Conservation (phyloP, 768 basidiomycete genomes). For the Mycena vulgaris region DNA sequence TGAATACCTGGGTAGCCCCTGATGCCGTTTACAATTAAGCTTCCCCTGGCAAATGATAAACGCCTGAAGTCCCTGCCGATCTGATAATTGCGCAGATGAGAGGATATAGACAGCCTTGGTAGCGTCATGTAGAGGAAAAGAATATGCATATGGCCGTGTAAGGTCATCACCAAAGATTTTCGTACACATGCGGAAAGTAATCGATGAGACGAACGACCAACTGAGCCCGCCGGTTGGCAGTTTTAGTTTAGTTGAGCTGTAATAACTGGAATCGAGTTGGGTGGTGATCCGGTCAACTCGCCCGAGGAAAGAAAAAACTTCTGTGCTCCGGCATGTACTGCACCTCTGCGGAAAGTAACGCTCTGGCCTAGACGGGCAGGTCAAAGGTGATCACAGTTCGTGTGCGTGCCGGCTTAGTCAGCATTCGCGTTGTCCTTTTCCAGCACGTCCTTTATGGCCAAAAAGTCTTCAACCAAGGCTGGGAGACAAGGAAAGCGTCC, state of each 20-base stretch:
- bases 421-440: background rate
- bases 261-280: too few relatives aligned
- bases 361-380: background rate
- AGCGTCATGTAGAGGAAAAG: too few relatives aligned
- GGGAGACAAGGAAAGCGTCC: too few relatives aligned
- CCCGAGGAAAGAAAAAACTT: slow-evolving; percentile 19
- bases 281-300: slow-evolving; percentile 28
- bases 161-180: slow-evolving; percentile 21
- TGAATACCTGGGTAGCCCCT: slow-evolving; percentile 26
- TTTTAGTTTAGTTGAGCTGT: slow-evolving; percentile 19
- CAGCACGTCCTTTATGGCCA: slow-evolving; percentile 8
- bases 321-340: slow-evolving; percentile 11
- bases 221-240: slow-evolving; percentile 22
- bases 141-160: too few relatives aligned
- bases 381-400: slow-evolving; percentile 1
- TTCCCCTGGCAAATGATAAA: too few relatives aligned
- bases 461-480: slow-evolving; percentile 21
- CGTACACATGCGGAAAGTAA: slow-evolving; percentile 16
- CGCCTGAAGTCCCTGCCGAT: too few relatives aligned
- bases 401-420: background rate
- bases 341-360: slow-evolving; percentile 11
- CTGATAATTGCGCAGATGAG: too few relatives aligned
- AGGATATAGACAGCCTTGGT: too few relatives aligned
- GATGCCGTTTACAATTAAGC: too few relatives aligned
- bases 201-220: slow-evolving; percentile 3